Conservation (phyloP, 495 filamentous ascomycete species). For the Parathielavia hyrcaniae region DNA sequence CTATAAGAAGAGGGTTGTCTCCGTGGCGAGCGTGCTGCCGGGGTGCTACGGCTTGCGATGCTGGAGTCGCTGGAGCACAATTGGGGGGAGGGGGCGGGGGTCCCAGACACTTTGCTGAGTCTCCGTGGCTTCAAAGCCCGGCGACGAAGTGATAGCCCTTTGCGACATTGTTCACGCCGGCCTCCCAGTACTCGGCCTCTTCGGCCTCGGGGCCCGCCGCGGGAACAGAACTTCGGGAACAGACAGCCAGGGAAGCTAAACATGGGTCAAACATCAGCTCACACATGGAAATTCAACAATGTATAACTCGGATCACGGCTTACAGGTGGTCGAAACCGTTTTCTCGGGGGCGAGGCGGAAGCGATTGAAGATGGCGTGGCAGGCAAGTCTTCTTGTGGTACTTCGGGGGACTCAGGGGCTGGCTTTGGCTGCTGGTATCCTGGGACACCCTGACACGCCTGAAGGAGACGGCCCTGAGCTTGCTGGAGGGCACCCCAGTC, state of each 20-base stretch:
- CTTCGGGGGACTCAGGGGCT: not conserved
- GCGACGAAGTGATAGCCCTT: too few relatives aligned
- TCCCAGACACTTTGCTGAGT: not conserved
- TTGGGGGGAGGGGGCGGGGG: not conserved
- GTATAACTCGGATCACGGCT: conserved; percentile 29
- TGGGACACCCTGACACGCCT: not conserved
- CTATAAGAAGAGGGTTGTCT: too few relatives aligned
- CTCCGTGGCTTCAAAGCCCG: not conserved
- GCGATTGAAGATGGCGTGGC: too few relatives aligned
- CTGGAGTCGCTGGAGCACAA: too few relatives aligned
- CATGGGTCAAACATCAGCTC: conserved; percentile 17
- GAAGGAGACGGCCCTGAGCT: not conserved
- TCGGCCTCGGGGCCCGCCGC: conserved; percentile 34
- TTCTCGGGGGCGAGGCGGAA: conserved; percentile 9
- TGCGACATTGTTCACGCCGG: too few relatives aligned
- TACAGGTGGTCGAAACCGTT: conserved; percentile 60
- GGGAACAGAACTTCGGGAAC: conserved; percentile 63
- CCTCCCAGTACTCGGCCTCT: too few relatives aligned
- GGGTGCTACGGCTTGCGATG: too few relatives aligned
- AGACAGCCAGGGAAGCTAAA: conserved; percentile 76
- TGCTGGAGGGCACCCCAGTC: not conserved
- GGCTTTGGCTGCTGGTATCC: not conserved
- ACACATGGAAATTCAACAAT: not conserved
- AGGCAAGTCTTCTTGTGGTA: conserved; percentile 4
- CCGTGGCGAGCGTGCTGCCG: too few relatives aligned